These are phyloP conservation scores for Malassezia equina DNA, from an alignment of 1,284 basidiomycete genomes.

Conservation along the genomic window DNA sequence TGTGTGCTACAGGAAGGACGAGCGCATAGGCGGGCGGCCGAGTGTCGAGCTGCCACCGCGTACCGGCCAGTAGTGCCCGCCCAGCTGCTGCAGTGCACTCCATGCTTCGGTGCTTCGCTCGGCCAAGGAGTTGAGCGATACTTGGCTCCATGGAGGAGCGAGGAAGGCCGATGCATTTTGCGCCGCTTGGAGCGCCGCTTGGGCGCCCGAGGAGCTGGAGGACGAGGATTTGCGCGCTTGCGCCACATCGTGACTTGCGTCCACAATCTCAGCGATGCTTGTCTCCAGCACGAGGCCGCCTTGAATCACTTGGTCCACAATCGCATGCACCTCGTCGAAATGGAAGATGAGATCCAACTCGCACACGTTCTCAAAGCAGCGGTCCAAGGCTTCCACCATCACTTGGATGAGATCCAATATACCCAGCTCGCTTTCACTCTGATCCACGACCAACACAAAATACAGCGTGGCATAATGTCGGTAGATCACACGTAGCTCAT, in stretches of 20 bases:
- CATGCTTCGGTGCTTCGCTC: slow-evolving; percentile 3
- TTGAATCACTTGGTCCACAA: slow-evolving; percentile 87
- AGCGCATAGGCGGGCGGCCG: background rate
- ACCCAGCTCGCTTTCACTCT: slow-evolving; percentile 86
- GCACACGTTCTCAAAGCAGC: slow-evolving; percentile 95
- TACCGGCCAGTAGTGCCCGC: slow-evolving; percentile 7
- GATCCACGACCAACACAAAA: slow-evolving; percentile 93
- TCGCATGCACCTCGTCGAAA: slow-evolving; percentile 94
- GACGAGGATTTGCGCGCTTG: slow-evolving; percentile 15
- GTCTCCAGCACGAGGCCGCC: slow-evolving; percentile 97
- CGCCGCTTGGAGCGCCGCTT: background rate
- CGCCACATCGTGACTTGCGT: slow-evolving; percentile 56
- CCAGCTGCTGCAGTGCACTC: slow-evolving; percentile 8
- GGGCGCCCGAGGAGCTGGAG: background rate
- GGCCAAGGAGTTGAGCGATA: slow-evolving; percentile 7
- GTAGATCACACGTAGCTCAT: slow-evolving; percentile 44
- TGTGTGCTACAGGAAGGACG: background rate
- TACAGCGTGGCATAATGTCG: slow-evolving; percentile 79
- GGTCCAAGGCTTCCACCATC: slow-evolving; percentile 89
- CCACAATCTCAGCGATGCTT: slow-evolving; percentile 79
- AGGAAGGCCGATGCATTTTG: background rate
- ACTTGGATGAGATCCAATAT: slow-evolving; percentile 96
- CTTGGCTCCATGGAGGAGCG: background rate
- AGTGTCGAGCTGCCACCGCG: background rate
- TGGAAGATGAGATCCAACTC: slow-evolving; percentile 97